Base-by-base conservation (phyloP, 129 eudicot genomes). In the Helianthus tuberosus region DNA sequence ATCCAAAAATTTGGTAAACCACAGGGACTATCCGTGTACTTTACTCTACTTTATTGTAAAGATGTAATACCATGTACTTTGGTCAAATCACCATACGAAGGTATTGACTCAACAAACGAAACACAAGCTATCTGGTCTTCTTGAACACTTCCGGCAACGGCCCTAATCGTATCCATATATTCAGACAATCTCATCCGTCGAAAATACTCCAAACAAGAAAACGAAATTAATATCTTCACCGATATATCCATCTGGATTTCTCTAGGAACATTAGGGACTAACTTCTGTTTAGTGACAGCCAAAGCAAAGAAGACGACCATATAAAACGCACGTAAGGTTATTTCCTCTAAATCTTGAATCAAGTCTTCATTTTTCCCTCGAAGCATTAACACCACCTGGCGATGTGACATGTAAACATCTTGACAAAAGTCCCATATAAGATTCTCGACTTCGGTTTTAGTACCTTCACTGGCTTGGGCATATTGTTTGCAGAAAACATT, bases 131-230 rank as follows among this genome's bases (percentile, higher is more conserved):
- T 63, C 68, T 85, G 90, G 57, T 85, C 87, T 83, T 91, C 96
- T 87, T 94, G 97, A 77, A 91, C 91, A 69, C 89, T 83, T 62
- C 80, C 85, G 23, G 89, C 92, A 59, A 86, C 97, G 11, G 83
- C 83, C 72, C 91, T 86, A 46, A 94, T 91, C 62, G 92, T 85
- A 78, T 94, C 97, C 96, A 94, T 83, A 71, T 91, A 94, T 69
- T 91, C 96, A 0, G 97, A 90, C 79, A 94, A 74, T 20, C 97
- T 84, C 90, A 89, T 91, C 80, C 96, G 74, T 43, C 99, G 93
- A 68, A 94, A 94, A 81, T 94, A 94, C 77, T 94, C 99, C 87
- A 94, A 81, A 65, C 97, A 94, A 72, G 99, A 94, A 84, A 94
- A 91, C 2, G 97, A 82, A 69, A 87, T 86, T 82, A 94, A 69